These are phyloP conservation scores for Bimuria novae-zelandiae DNA, from an alignment of 2,329 filamentous ascomycete genomes.

Conservation along the genomic window DNA sequence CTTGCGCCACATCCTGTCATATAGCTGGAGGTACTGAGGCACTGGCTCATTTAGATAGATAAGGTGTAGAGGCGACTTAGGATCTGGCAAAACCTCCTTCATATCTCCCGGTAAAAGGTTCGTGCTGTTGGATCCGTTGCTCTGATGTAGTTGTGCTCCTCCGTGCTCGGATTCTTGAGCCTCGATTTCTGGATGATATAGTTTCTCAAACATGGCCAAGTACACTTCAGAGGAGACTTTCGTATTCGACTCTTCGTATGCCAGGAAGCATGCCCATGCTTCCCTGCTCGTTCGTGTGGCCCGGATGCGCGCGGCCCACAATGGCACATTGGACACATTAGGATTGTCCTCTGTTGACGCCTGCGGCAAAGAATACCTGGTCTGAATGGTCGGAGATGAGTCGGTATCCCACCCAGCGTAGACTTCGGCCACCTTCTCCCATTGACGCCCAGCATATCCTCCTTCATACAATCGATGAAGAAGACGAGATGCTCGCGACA, in stretches of 20 bases:
- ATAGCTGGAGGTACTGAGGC: slow-evolving; percentile 63
- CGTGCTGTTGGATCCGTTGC: slow-evolving; percentile 8
- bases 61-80: slow-evolving; percentile 66
- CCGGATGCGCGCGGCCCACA: slow-evolving; percentile 63
- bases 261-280: slow-evolving; percentile 68
- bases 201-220: slow-evolving; percentile 61
- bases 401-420: slow-evolving; percentile 68
- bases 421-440: slow-evolving; percentile 60
- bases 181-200: slow-evolving; percentile 46
- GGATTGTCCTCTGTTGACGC: slow-evolving; percentile 13
- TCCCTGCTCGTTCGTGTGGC: slow-evolving; percentile 65
- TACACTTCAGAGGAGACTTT: slow-evolving; percentile 52
- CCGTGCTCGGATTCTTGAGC: background rate
- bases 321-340: slow-evolving; percentile 25
- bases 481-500: slow-evolving; percentile 61
- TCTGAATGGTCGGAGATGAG: slow-evolving; percentile 66
- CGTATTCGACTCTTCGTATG: slow-evolving; percentile 54
- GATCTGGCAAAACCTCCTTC: slow-evolving; percentile 58
- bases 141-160: background rate
- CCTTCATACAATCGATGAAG: slow-evolving; percentile 63
- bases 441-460: slow-evolving; percentile 57
- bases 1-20: slow-evolving; percentile 59
- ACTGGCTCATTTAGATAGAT: slow-evolving; percentile 67
- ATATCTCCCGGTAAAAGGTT: slow-evolving; percentile 63
- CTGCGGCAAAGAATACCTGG: slow-evolving; percentile 50